These are phyloP conservation scores for Colletotrichum sp. DNA, from an alignment of 2,329 filamentous ascomycete species.

Conservation along the genomic window DNA sequence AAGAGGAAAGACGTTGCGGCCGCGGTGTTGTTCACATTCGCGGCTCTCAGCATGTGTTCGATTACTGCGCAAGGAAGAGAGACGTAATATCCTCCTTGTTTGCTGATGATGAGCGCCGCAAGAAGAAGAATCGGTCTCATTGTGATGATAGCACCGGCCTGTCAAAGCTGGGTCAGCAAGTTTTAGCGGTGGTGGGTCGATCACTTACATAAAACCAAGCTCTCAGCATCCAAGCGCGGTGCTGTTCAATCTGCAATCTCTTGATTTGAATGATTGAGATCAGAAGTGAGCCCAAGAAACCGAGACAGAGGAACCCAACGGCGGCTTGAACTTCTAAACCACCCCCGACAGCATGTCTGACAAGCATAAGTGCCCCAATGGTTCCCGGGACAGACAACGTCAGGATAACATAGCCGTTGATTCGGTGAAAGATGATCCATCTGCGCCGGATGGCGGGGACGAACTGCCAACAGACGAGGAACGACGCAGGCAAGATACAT, in stretches of 20 bases:
- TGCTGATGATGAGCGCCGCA: conserved; percentile 41
- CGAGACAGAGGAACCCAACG: conserved; percentile 46
- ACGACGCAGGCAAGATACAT: conserved; percentile 43
- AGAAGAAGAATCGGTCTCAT: conserved; percentile 53
- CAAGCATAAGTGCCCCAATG: conserved; percentile 56
- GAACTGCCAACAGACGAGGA: conserved; percentile 52
- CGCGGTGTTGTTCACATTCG: conserved; percentile 24
- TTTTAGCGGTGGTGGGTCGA: neutral
- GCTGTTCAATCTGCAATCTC: conserved; percentile 63
- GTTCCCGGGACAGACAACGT: conserved; percentile 49
- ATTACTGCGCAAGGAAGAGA: conserved; percentile 53
- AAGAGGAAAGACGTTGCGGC: conserved; percentile 37
- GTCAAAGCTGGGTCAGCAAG: neutral
- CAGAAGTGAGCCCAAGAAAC: conserved; percentile 43
- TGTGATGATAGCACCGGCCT: conserved; percentile 58
- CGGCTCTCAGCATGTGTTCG: conserved; percentile 35
- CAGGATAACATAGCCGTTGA: conserved; percentile 61
- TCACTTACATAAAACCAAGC: conserved; percentile 50
- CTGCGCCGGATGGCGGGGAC: conserved; percentile 50
- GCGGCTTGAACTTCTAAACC: conserved; percentile 48
- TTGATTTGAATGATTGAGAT: conserved; percentile 62
- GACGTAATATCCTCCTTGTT: conserved; percentile 27
- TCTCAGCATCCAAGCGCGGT: conserved; percentile 67
- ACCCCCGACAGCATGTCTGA: conserved; percentile 56
- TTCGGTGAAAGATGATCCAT: conserved; percentile 57